Conservation (phyloP, 2,329 filamentous ascomycete species). For the Talaromyces sp. region DNA sequence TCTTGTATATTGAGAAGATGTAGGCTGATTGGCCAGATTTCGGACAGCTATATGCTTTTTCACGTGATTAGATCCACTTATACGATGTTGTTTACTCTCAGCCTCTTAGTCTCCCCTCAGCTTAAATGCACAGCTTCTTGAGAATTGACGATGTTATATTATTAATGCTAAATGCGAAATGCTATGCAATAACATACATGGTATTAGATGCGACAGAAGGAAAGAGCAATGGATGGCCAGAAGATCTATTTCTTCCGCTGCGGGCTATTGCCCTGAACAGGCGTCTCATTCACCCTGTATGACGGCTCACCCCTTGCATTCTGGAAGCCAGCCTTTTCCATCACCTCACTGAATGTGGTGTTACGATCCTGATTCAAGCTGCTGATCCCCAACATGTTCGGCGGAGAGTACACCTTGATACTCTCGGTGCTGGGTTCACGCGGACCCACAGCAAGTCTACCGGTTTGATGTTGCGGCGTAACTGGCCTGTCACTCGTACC, state of each 20-base stretch:
- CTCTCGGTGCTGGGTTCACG: slow-evolving; percentile 42
- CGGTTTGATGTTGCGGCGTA: slow-evolving; percentile 27
- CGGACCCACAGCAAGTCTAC: slow-evolving; percentile 8
- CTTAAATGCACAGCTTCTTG: neutral
- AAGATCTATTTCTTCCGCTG: slow-evolving; percentile 1
- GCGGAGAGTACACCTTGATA: slow-evolving; percentile 48
- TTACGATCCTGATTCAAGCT: slow-evolving; percentile 25
- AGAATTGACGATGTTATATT: neutral
- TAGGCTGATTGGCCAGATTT: slow-evolving; percentile 10
- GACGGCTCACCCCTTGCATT: slow-evolving; percentile 28
- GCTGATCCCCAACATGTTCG: slow-evolving; percentile 26
- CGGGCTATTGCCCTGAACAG: slow-evolving; percentile 14
- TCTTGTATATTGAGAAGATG: neutral
- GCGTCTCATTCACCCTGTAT: slow-evolving; percentile 28
- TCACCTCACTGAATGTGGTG: slow-evolving; percentile 39
- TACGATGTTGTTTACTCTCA: neutral
- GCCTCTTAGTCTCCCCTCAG: neutral
- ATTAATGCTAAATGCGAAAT: neutral
- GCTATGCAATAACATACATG: slow-evolving; percentile 9
- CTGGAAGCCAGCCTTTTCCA: slow-evolving; percentile 37
- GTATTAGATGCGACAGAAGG: slow-evolving; percentile 3
- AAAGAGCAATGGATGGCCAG: neutral
- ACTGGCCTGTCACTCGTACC: slow-evolving; percentile 20
- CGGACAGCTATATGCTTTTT: neutral
- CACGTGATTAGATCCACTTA: neutral